Evolutionary conservation across 2,329 filamentous ascomycete genomes (phyloP).

Genomic region (Fusarium subtropicale): DNA sequence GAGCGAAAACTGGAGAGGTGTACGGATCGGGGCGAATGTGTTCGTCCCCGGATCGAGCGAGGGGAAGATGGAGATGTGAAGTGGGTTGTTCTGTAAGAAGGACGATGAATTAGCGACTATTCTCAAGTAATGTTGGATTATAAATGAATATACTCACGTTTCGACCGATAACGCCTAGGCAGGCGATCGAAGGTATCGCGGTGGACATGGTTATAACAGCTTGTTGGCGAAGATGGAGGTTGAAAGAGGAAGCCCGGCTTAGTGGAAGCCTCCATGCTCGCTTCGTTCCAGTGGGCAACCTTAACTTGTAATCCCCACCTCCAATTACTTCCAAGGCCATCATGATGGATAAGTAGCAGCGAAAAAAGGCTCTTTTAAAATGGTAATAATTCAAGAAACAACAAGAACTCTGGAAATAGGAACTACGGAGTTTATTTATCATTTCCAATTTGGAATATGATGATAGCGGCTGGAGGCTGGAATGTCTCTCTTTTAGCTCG

Average conservation of each 20-base stretch:
- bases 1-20: conserved; percentile 89
- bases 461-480: conserved; percentile 29
- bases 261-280: conserved; percentile 37
- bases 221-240: conserved; percentile 30
- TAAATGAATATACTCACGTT: conserved; percentile 69
- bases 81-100: conserved; percentile 83
- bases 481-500: conserved; percentile 39
- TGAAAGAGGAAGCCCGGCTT: conserved; percentile 34
- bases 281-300: conserved; percentile 28
- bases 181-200: conserved; percentile 84
- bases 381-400: not conserved
- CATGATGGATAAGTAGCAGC: conserved; percentile 10
- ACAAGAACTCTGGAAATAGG: not conserved
- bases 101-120: not conserved
- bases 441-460: conserved; percentile 5
- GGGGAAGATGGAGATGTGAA: conserved; percentile 92
- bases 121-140: not conserved
- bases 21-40: conserved; percentile 69
- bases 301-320: conserved; percentile 35
- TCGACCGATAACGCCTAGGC: conserved; percentile 92
- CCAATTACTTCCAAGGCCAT: conserved; percentile 19
- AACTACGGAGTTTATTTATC: conserved; percentile 1
- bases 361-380: not conserved
- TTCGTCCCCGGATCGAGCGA: conserved; percentile 71
- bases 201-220: conserved; percentile 62